Evolutionary conservation across 805 yeast genomes (phyloP).

Genomic region (Metschnikowia rubicola): DNA sequence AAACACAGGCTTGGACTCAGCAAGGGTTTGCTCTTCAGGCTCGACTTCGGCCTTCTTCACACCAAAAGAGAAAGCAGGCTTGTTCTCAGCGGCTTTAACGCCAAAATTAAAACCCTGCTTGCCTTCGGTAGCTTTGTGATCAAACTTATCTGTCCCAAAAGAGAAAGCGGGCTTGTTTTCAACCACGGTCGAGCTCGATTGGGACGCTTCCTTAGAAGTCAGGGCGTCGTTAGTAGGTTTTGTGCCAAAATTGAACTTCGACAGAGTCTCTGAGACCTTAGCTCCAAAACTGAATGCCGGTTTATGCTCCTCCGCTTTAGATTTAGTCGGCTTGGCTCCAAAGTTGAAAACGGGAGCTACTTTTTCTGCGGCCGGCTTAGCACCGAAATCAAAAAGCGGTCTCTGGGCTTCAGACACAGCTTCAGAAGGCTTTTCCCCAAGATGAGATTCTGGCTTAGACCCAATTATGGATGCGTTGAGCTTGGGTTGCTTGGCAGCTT

Average conservation of each 20-base stretch:
- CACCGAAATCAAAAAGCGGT: conserved; percentile 1
- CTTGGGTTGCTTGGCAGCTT: not conserved
- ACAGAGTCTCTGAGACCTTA: too few species aligned
- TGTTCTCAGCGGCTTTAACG: conserved; percentile 3
- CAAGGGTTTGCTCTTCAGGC: too few species aligned
- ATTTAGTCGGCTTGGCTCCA: conserved; percentile 6
- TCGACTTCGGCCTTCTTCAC: conserved; percentile 1
- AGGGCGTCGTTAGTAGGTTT: not conserved
- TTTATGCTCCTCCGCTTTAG: not conserved
- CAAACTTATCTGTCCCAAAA: not conserved
- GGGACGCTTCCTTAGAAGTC: not conserved
- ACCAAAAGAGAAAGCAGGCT: conserved; percentile 8
- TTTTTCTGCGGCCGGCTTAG: not conserved
- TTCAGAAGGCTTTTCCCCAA: not conserved
- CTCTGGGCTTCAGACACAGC: not conserved
- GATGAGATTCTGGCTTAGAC: not conserved
- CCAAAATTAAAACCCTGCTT: not conserved
- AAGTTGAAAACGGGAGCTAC: conserved; percentile 1
- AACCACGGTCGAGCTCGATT: not conserved
- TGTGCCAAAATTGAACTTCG: not conserved
- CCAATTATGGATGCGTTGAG: not conserved
- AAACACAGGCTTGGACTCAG: not conserved
- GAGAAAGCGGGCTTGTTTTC: not conserved
- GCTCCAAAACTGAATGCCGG: not conserved
- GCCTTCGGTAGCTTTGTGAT: not conserved